phyloP scores from a whole-genome alignment of 1,139 yeast genomes.

The Sugiyamaella pinicola region DNA sequence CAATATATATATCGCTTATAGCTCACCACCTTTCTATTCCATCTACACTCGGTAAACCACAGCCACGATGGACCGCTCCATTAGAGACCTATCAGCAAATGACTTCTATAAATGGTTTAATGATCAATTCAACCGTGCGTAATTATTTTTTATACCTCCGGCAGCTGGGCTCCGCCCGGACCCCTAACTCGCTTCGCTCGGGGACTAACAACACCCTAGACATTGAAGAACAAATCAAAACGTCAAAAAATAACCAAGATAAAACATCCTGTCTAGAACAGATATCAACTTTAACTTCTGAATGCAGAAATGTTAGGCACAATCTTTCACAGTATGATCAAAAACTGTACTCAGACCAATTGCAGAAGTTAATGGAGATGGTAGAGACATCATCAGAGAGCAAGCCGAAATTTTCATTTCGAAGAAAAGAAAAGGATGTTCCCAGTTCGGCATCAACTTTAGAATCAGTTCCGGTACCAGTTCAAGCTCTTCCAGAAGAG shows the following conservation, averaged over 20 bases:
- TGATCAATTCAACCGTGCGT: conserved; percentile 14
- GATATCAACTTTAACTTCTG: conserved; percentile 23
- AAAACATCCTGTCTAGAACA: conserved; percentile 21
- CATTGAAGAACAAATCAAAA: conserved; percentile 27
- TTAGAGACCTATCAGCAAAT: conserved; percentile 10
- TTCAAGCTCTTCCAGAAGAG: not conserved
- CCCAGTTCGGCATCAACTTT: not conserved
- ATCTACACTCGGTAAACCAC: too few species aligned
- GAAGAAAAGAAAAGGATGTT: conserved; percentile 8
- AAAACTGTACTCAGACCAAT: conserved; percentile 28
- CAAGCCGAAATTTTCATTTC: conserved; percentile 28
- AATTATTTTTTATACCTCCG: too few species aligned
- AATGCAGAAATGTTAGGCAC: conserved; percentile 28
- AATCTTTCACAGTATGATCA: conserved; percentile 32
- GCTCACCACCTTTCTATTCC: too few species aligned
- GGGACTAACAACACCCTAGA: conserved; percentile 13
- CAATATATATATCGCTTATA: too few species aligned
- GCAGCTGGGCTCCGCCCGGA: too few species aligned
- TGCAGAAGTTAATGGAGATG: conserved; percentile 24
- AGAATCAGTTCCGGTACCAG: too few species aligned
- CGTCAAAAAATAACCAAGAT: conserved; percentile 20
- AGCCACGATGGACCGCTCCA: conserved; percentile 5
- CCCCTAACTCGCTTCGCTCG: not conserved
- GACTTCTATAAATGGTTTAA: conserved; percentile 23
- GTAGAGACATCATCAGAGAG: conserved; percentile 19